These are phyloP conservation scores for Thalia dealbata DNA, from an alignment of 176 grass and related monocot species.

Conservation along the genomic window DNA sequence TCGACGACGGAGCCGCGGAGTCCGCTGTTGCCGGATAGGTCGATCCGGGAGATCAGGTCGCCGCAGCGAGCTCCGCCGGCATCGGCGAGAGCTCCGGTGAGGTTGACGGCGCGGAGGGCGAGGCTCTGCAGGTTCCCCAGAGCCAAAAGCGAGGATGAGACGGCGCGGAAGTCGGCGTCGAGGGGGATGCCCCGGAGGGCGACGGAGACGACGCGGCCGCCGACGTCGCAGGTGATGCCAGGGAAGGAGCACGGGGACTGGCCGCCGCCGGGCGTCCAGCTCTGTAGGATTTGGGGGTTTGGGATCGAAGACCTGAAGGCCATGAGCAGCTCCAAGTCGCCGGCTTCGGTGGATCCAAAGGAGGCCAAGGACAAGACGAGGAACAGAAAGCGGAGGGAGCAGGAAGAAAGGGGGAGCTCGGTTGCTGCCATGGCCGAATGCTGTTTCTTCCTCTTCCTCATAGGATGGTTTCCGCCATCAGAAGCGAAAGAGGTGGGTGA, in stretches of 20 bases:
- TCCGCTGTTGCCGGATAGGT: constrained; percentile 9
- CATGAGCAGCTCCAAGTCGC: constrained; percentile 19
- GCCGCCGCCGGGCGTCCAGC: not conserved
- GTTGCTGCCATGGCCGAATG: not conserved
- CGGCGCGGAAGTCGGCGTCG: constrained; percentile 6
- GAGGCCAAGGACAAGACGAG: not conserved
- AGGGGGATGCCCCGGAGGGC: constrained; percentile 1
- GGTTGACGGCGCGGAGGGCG: not conserved
- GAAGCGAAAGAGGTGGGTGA: not conserved
- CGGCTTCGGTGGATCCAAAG: not conserved
- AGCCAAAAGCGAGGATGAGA: not conserved
- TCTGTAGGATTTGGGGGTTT: constrained; percentile 10
- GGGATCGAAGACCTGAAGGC: constrained; percentile 13
- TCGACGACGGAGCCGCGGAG: constrained; percentile 7
- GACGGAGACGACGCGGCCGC: constrained; percentile 1
- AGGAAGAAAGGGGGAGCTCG: not conserved
- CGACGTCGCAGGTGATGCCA: constrained; percentile 6
- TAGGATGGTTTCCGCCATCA: not conserved
- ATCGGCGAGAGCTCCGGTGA: constrained; percentile 8
- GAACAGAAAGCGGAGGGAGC: not conserved
- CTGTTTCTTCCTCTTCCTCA: not conserved
- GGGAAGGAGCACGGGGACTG: constrained; percentile 6
- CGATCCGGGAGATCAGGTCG: not conserved
- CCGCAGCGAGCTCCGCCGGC: not conserved
- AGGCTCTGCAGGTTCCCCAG: constrained; percentile 7